These are phyloP conservation scores for Hemisphaericaspora nanyangensis DNA, from an alignment of 805 yeast genomes.

Conservation along the genomic window DNA sequence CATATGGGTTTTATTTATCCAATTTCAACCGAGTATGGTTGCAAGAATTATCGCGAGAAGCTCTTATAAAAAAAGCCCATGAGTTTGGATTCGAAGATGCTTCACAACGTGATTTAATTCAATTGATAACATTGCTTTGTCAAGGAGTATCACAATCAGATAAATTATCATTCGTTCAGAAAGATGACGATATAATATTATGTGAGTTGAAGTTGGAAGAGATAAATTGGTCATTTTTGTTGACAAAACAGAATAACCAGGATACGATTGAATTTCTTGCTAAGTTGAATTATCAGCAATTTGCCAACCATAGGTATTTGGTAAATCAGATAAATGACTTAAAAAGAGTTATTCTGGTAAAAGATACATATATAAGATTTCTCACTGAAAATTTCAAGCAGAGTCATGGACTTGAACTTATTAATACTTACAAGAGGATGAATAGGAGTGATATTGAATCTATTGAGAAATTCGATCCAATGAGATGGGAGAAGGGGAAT, in stretches of 20 bases:
- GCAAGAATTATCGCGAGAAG: slow-evolving; percentile 14
- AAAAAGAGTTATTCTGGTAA: slow-evolving; percentile 17
- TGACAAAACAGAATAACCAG: slow-evolving; percentile 8
- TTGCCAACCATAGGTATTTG: slow-evolving; percentile 18
- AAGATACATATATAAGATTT: slow-evolving; percentile 31
- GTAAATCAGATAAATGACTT: slow-evolving; percentile 16
- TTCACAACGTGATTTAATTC: slow-evolving; percentile 11
- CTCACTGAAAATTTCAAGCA: slow-evolving; percentile 32
- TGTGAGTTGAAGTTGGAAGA: slow-evolving; percentile 7
- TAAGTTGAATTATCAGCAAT: slow-evolving; percentile 18
- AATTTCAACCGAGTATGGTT: slow-evolving; percentile 26
- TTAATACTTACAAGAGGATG: slow-evolving; percentile 23
- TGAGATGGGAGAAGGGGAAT: slow-evolving; percentile 7
- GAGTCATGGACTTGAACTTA: slow-evolving; percentile 31
- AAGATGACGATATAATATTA: not conserved
- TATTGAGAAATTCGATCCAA: slow-evolving; percentile 9
- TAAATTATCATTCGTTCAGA: not conserved
- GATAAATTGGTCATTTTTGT: slow-evolving; percentile 20
- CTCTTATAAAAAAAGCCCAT: slow-evolving; percentile 16
- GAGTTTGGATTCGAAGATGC: slow-evolving; percentile 27
- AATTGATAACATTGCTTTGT: slow-evolving; percentile 14
- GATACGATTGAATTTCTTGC: slow-evolving; percentile 14
- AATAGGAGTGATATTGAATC: slow-evolving; percentile 9
- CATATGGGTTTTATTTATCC: slow-evolving; percentile 23
- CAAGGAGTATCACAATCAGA: slow-evolving; percentile 1